These are phyloP conservation scores for Colletotrichum lini DNA, from an alignment of 2,329 filamentous ascomycete species.

Conservation along the genomic window DNA sequence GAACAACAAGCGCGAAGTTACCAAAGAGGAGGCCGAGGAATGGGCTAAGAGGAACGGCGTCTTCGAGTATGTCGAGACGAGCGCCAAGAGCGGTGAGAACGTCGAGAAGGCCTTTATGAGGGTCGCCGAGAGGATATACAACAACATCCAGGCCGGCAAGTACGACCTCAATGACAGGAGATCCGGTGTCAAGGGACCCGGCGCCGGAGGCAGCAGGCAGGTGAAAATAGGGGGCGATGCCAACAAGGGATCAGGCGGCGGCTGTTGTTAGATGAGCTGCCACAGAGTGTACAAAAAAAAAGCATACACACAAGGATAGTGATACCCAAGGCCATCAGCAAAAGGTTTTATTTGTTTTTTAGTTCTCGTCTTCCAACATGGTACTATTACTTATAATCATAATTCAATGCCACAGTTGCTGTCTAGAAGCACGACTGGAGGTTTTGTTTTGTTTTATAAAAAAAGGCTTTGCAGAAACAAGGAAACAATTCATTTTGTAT, in stretches of 20 bases:
- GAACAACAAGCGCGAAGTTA: conserved; percentile 82
- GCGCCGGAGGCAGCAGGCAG: conserved; percentile 62
- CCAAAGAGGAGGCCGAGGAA: conserved; percentile 84
- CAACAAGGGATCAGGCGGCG: conserved; percentile 56
- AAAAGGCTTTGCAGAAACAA: conserved; percentile 21
- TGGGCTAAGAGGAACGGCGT: conserved; percentile 92
- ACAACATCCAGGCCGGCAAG: conserved; percentile 94
- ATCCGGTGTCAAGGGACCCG: conserved; percentile 87
- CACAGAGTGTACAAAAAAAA: neutral
- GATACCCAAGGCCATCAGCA: conserved; percentile 41
- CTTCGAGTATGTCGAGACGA: conserved; percentile 95
- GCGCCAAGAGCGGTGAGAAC: conserved; percentile 93
- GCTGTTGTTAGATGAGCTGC: conserved; percentile 62
- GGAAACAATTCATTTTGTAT: conserved; percentile 39
- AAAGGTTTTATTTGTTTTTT: conserved; percentile 30
- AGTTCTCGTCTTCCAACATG: conserved; percentile 20
- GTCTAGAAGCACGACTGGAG: neutral
- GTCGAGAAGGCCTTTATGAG: conserved; percentile 95
- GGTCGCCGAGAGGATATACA: conserved; percentile 94
- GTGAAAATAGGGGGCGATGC: conserved; percentile 61
- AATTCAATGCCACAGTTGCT: conserved; percentile 24
- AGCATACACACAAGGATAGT: conserved; percentile 30
- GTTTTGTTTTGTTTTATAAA: too few relatives aligned
- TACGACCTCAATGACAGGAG: conserved; percentile 95
- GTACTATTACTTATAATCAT: conserved; percentile 39